A percentile compares a stretch with the other conserved stretches of the same genome.
Evolutionary conservation across 345 rosid genomes (phyloP).

Genomic region (Hibiscus tridactylites): DNA sequence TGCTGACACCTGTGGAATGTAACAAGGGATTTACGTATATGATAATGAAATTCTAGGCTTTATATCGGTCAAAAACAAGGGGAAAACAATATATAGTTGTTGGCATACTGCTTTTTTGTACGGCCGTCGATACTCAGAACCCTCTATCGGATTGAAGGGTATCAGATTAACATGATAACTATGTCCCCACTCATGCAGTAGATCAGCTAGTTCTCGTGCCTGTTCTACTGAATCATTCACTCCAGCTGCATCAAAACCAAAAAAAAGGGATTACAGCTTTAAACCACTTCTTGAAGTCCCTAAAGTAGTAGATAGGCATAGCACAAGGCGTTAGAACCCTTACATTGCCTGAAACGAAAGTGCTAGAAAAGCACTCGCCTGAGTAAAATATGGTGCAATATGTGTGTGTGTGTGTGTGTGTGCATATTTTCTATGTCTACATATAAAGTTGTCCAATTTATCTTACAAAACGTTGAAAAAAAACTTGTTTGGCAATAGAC

Average conservation of each 20-base stretch:
- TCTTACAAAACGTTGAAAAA: not conserved
- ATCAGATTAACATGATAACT: conserved; percentile 82
- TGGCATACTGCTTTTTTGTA: conserved; percentile 59
- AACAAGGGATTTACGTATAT: not conserved
- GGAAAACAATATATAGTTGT: conserved; percentile 1
- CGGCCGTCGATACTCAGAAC: conserved; percentile 76
- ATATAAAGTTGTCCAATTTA: not conserved
- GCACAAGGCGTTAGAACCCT: not conserved
- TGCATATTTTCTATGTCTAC: not conserved
- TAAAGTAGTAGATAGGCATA: not conserved
- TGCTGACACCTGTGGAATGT: conserved; percentile 43
- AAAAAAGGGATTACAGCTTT: not conserved
- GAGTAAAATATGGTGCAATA: not conserved
- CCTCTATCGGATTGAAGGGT: conserved; percentile 89
- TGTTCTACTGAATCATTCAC: conserved; percentile 77
- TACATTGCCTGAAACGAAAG: not conserved
- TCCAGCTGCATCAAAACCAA: conserved; percentile 52
- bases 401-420: not conserved
- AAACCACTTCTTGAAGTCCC: not conserved
- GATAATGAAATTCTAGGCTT: not conserved
- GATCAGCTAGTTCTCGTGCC: conserved; percentile 74
- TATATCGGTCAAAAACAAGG: not conserved
- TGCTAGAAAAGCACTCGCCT: not conserved
- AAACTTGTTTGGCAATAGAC: not conserved
- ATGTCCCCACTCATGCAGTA: conserved; percentile 75